Base-by-base conservation (phyloP, 495 filamentous ascomycete genomes). In the Annulohypoxylon bovei region DNA sequence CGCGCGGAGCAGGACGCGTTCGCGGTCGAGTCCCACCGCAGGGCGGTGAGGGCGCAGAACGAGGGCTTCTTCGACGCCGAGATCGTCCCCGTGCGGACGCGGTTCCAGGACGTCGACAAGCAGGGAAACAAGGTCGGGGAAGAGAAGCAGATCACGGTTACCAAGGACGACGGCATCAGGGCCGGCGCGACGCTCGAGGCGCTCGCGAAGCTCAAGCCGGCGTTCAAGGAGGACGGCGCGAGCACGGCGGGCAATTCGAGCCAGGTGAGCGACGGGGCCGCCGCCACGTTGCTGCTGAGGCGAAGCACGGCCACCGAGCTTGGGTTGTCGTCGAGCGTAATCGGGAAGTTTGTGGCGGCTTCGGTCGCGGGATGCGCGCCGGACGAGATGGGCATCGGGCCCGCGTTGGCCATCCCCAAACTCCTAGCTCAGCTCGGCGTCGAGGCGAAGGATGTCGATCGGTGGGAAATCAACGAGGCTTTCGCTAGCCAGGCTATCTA, bases 401-500 rank as follows among this genome's bases (percentile, higher is more conserved):
- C 94, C 9, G 92, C 93, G 5, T 73, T 95, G 28, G 94, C 92
- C 1, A 93, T 97, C 42, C 94, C 94, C 25, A 92, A 90, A 76
- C 83, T 97, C 42, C 81, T 97, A 18, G 75, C 84, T 50, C 84
- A 85, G 59, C 84, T 90, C 8, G 92, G 89, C 16, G 65, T 97
- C 35, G 72, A 74, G 52, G 88, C 82, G 5, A 80, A 82, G 8
- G 92, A 98, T 52, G 89, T 98, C 0, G 87, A 90, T 5, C 81
- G 95, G n/a, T 97, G 93, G 93, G 94, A 98, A 85, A 90, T 98
- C 77, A 98, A 97, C 79, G 94, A 97, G 85, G 94, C 94, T 18
- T 98, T 97, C 80, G 94, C 94, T 3, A 92, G 90, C 58, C 94
- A 98, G 81, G 90, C 92, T 11, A 76, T 97, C 8, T 92, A 96